Percentiles rank a stretch among this genome's conserved stretches.
These are phyloP conservation scores for Euphorbia tirucalli DNA, from an alignment of 345 rosid genomes.

Conservation along the genomic window DNA sequence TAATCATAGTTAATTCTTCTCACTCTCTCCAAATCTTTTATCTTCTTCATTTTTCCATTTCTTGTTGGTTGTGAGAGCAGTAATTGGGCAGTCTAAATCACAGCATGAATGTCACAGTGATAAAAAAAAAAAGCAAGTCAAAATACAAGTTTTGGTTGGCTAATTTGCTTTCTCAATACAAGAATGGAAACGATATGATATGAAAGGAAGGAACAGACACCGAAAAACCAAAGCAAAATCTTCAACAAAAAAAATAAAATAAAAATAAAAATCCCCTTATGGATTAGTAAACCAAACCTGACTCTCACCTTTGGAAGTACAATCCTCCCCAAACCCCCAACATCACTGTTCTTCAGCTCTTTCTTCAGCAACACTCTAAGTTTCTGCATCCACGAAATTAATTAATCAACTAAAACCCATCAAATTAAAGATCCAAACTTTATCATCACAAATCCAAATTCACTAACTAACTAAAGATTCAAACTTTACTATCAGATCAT, in stretches of 20 bases:
- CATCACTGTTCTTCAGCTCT: conserved; percentile 75
- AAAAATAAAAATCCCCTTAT: not conserved
- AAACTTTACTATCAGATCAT: not conserved
- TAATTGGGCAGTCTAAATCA: conserved; percentile 27
- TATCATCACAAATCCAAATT: not conserved
- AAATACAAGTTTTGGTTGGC: conserved; percentile 23
- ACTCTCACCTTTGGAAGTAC: conserved; percentile 85
- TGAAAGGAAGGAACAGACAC: not conserved
- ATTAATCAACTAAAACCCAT: not conserved
- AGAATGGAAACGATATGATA: not conserved
- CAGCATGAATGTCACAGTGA: conserved; percentile 19
- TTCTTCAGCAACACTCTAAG: conserved; percentile 58
- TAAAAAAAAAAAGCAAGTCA: conserved; percentile 23
- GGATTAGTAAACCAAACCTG: conserved; percentile 22
- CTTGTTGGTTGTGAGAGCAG: too few species aligned
- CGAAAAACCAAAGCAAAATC: conserved; percentile 14
- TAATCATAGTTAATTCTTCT: too few species aligned
- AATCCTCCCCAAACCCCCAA: conserved; percentile 75
- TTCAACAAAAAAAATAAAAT: not conserved
- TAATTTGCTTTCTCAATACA: conserved; percentile 7
- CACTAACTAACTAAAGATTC: not conserved
- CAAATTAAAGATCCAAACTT: not conserved
- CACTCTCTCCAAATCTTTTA: not conserved
- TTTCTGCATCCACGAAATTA: conserved; percentile 36
- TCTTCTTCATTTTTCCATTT: not conserved